A percentile compares a stretch with the other conserved stretches of the same genome.
These are phyloP conservation scores for Cicer bijugum DNA, from an alignment of 306 rosid species.

Conservation along the genomic window DNA sequence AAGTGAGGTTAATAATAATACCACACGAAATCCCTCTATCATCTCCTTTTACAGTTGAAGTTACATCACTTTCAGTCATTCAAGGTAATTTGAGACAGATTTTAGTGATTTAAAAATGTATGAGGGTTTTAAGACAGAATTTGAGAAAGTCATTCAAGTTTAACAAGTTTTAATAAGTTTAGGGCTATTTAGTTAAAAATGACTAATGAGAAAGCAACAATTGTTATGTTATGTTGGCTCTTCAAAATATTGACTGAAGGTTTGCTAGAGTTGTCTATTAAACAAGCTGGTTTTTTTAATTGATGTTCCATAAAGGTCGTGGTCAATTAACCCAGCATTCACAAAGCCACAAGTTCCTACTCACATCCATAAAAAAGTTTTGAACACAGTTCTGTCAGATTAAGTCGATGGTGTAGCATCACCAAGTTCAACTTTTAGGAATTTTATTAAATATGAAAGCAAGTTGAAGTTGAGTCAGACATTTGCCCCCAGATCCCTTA, in stretches of 20 bases:
- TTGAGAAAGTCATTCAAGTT: too few relatives aligned
- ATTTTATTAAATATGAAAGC: conserved; percentile 4
- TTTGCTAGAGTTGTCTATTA: conserved; percentile 25
- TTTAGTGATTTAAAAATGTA: conserved; percentile 26
- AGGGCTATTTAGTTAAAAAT: conserved; percentile 1
- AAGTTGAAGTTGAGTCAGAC: conserved; percentile 12
- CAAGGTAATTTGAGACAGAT: conserved; percentile 6
- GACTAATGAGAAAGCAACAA: conserved; percentile 19
- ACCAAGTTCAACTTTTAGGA: conserved; percentile 20
- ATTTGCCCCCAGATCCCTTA: conserved; percentile 19
- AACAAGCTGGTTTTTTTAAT: conserved; percentile 7
- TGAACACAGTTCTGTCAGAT: conserved; percentile 17
- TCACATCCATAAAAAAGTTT: not conserved
- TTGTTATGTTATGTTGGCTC: conserved; percentile 1
- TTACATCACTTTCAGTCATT: conserved; percentile 22
- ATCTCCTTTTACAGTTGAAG: conserved; percentile 13
- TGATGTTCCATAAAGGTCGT: not conserved
- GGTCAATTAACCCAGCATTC: conserved; percentile 20
- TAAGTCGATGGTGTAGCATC: conserved; percentile 20
- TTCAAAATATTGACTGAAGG: conserved; percentile 20
- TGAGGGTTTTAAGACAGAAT: not conserved
- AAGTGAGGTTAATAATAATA: not conserved
- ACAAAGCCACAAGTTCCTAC: conserved; percentile 14
- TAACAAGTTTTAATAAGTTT: not conserved
- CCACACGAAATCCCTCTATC: not conserved